Conservation (phyloP, 2,329 filamentous ascomycete species). For the Trichoderma lentiforme region DNA sequence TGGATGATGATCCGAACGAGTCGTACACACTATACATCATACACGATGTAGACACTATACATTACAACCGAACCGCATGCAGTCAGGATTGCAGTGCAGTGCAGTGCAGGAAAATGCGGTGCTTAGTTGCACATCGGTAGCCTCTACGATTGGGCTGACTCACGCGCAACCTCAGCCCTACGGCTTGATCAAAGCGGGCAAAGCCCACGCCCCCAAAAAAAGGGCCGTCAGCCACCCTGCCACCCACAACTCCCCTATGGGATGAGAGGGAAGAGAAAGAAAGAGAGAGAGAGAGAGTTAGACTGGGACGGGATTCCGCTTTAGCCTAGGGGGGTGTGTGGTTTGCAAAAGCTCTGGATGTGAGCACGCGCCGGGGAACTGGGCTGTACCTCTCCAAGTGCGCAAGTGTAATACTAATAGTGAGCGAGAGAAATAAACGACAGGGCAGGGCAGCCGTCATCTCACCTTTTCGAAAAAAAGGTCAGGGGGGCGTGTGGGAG, state of each 20-base stretch:
- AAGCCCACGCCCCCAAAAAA: conserved; percentile 6
- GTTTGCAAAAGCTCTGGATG: neutral
- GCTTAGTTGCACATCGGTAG: neutral
- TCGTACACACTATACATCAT: neutral
- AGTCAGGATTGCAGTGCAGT: neutral
- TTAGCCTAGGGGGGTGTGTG: neutral
- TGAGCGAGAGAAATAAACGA: neutral
- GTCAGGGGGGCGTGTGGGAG: neutral
- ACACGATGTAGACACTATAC: neutral
- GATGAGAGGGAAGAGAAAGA: neutral
- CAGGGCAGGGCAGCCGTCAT: conserved; percentile 10
- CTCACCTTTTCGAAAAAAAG: neutral
- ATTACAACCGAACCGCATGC: neutral
- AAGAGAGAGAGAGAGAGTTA: neutral
- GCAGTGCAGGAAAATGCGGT: neutral
- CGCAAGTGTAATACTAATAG: neutral
- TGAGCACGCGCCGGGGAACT: neutral
- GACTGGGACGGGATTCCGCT: neutral
- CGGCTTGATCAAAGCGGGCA: neutral
- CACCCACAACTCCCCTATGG: neutral
- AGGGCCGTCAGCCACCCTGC: conserved; percentile 8
- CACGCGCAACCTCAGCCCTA: conserved; percentile 12
- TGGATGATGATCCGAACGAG: neutral
- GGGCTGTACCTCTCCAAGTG: conserved; percentile 1
- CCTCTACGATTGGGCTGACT: conserved; percentile 15